phyloP scores from a whole-genome alignment of 2,329 filamentous ascomycete genomes.

The Monosporascus sp. region DNA sequence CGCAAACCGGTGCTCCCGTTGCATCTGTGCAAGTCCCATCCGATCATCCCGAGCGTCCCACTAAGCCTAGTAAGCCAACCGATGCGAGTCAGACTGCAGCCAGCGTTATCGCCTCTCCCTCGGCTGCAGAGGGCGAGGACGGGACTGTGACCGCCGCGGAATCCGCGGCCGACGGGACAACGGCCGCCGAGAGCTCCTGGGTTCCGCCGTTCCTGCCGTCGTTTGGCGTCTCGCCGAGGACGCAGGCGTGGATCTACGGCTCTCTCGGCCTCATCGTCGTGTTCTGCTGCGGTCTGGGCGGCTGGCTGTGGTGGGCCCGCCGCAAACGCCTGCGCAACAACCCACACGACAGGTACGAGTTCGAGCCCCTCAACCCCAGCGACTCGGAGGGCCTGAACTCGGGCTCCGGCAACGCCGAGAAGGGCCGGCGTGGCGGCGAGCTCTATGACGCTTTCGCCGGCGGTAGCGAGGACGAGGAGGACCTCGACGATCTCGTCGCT shows the following conservation, averaged over 20 bases:
- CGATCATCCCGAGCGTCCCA: conserved; percentile 61
- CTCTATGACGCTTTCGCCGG: conserved; percentile 97
- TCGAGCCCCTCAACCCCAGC: conserved; percentile 84
- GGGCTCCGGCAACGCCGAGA: conserved; percentile 40
- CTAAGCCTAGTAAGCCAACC: conserved; percentile 35
- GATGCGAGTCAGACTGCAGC: conserved; percentile 19
- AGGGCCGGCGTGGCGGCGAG: conserved; percentile 70
- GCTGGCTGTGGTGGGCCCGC: conserved; percentile 76
- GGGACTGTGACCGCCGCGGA: conserved; percentile 24
- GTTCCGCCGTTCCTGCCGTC: conserved; percentile 85
- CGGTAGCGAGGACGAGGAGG: conserved; percentile 73
- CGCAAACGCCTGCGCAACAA: conserved; percentile 71
- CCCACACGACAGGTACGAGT: conserved; percentile 82
- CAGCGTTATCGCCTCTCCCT: too few species aligned
- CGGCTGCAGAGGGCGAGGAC: conserved; percentile 1
- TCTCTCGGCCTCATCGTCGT: conserved; percentile 76
- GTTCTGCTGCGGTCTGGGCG: conserved; percentile 77
- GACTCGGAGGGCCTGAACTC: conserved; percentile 57
- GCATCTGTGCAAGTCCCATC: conserved; percentile 45
- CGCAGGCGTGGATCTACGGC: conserved; percentile 91
- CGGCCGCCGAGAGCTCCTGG: conserved; percentile 53
- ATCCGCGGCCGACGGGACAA: conserved; percentile 26
- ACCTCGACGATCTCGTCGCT: conserved; percentile 41
- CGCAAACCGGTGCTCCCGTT: conserved; percentile 38
- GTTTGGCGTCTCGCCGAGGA: conserved; percentile 81